Conservation (phyloP, 495 filamentous ascomycete species). For the Neurospora sp. region DNA sequence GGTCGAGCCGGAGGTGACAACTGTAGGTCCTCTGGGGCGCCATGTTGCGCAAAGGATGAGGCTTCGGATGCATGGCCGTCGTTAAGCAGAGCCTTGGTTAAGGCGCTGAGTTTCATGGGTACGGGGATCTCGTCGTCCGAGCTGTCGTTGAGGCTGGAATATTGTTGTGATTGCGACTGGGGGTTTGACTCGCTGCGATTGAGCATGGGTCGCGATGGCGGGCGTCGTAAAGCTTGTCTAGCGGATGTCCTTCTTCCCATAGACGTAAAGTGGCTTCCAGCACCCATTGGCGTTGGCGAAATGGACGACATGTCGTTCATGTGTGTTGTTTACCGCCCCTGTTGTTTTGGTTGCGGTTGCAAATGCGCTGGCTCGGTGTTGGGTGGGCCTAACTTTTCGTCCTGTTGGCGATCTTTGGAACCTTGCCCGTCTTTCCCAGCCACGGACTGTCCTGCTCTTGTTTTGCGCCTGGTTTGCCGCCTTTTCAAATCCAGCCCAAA, state of each 20-base stretch:
- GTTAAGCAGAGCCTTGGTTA: constrained; percentile 65
- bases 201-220: constrained; percentile 21
- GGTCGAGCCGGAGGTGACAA: constrained; percentile 40
- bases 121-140: constrained; percentile 64
- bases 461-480: neutral
- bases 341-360: constrained; percentile 8
- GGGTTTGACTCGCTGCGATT: constrained; percentile 31
- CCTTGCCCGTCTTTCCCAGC: neutral
- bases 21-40: constrained; percentile 40
- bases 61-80: constrained; percentile 38
- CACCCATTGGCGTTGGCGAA: constrained; percentile 27
- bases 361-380: neutral
- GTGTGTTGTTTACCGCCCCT: neutral
- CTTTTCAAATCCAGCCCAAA: neutral
- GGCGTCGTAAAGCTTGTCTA: constrained; percentile 32
- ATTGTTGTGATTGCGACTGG: constrained; percentile 13
- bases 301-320: constrained; percentile 23
- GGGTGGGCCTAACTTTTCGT: constrained; percentile 1
- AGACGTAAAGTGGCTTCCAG: constrained; percentile 24
- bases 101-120: constrained; percentile 70
- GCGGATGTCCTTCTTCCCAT: constrained; percentile 31
- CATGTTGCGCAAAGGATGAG: constrained; percentile 10
- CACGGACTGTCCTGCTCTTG: neutral
- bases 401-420: neutral
- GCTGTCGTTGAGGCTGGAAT: constrained; percentile 44